Evolutionary conservation across 495 filamentous ascomycete species (phyloP), one percentile per base, ranked within the genome.

Genomic region (Pseudotulostoma volvatum): DNA sequence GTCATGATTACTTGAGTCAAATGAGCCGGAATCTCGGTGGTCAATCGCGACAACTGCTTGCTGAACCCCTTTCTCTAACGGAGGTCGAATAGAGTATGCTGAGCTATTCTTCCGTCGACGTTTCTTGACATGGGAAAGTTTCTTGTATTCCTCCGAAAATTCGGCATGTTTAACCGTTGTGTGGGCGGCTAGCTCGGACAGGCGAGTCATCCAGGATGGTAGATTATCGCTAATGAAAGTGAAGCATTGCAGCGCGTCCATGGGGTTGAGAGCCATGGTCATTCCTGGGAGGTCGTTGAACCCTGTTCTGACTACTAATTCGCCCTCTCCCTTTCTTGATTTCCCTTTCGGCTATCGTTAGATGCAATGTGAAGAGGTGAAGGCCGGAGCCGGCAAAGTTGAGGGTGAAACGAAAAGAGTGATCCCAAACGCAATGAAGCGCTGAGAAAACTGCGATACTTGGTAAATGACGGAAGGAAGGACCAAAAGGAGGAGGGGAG

Each of bases 141-240:
- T 53, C 23, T 55, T 55, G 47, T 55, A 66, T 4, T 61, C 62
- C 34, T 60, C 57, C 9, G 55, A 47, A 44, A 84, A 75, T 55
- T 84, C 79, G 31, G 67, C 54, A 53, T 84, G 77, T 55, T 76
- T 80, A 42, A 68, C 63, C 25, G 74, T 68, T 25, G 86, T 76
- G 47, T 84, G 73, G 31, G 64, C 54, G 44, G 71, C 74, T 18
- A 87, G 67, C 11, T 82, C 75, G 32, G 84, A 77, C 34, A 86
- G 61, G 32, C 68, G 69, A 43, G 54, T 59, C 32, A 76, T 66
- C 82, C 81, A 86, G 41, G 71, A 57, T 15, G 81, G 81, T 3
- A 84, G 43, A 66, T 76, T 64, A 41, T 68, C 61, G 37, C 58
- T 51, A 7, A 74, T 56, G 41, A 63, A 54, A 42, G 68, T 60